phyloP scores from a whole-genome alignment of 148 eudicot species.

The Limonium bicolor region DNA sequence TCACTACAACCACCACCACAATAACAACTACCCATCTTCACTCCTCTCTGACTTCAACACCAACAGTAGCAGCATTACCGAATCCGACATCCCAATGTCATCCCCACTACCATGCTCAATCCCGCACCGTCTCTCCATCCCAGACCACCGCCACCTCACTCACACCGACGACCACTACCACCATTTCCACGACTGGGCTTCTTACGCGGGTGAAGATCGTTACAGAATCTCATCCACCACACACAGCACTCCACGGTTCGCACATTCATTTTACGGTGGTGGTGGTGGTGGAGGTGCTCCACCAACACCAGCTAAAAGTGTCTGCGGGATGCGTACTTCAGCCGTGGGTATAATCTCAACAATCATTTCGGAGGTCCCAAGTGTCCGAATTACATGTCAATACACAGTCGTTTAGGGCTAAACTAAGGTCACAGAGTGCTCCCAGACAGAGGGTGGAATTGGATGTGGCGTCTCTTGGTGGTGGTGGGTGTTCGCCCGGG shows the following conservation, averaged over 20 bases:
- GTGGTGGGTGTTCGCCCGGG: no score
- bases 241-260: slow-evolving; percentile 68
- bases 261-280: slow-evolving; percentile 14
- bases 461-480: no score
- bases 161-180: slow-evolving; percentile 10
- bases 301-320: slow-evolving; percentile 63
- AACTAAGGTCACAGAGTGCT: slow-evolving; percentile 75
- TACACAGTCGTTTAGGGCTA: slow-evolving; percentile 71
- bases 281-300: slow-evolving; percentile 19
- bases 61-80: no score
- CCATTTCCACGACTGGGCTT: slow-evolving; percentile 42
- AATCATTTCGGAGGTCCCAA: neutral
- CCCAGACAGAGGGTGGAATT: slow-evolving; percentile 80
- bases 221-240: slow-evolving; percentile 43
- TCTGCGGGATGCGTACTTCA: slow-evolving; percentile 53
- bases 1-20: slow-evolving; percentile 22
- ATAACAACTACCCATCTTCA: no score
- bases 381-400: slow-evolving; percentile 63
- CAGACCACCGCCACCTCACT: slow-evolving; percentile 17
- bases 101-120: slow-evolving; percentile 46
- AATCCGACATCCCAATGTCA: no score
- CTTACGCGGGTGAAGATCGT: slow-evolving; percentile 24
- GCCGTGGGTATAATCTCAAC: slow-evolving; percentile 16
- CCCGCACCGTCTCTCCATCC: slow-evolving; percentile 31
- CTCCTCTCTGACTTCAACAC: no score